A percentile compares a stretch with the other conserved stretches of the same genome.
These are phyloP conservation scores for Chimonanthus praecox DNA, from an alignment of 164 flowering plant genomes.

Conservation along the genomic window DNA sequence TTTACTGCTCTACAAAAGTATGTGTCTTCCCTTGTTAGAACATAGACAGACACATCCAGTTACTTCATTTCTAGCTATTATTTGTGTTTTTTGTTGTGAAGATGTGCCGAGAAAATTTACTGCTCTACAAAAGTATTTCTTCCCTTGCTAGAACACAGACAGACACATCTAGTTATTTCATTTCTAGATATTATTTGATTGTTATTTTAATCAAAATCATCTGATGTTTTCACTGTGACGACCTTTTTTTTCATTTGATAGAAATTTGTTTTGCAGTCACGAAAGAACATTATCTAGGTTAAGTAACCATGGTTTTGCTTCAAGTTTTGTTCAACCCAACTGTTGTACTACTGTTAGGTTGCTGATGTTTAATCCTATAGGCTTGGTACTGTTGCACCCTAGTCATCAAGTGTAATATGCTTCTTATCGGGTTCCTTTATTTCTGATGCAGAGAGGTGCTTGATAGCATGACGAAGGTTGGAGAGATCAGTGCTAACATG, in stretches of 20 bases:
- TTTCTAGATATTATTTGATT: not conserved
- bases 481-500: conserved; percentile 61
- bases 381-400: not conserved
- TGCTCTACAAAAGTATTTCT: conserved; percentile 33
- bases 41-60: not conserved
- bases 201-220: too few species aligned
- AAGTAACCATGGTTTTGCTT: not conserved
- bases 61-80: conserved; percentile 33
- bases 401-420: not conserved
- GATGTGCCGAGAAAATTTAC: conserved; percentile 66
- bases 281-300: not conserved
- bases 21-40: conserved; percentile 2
- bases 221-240: not conserved
- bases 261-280: not conserved
- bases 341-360: not conserved
- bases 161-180: not conserved
- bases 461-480: conserved; percentile 57
- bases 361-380: not conserved
- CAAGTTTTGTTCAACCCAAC: not conserved
- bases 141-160: conserved; percentile 4
- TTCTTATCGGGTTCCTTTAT: conserved; percentile 5
- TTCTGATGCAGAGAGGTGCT: conserved; percentile 64
- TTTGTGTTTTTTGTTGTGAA: conserved; percentile 58
- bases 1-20: conserved; percentile 75
- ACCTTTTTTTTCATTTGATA: not conserved